phyloP scores from a whole-genome alignment of 169 alveolate genomes.

The Eimeria falciformis region DNA sequence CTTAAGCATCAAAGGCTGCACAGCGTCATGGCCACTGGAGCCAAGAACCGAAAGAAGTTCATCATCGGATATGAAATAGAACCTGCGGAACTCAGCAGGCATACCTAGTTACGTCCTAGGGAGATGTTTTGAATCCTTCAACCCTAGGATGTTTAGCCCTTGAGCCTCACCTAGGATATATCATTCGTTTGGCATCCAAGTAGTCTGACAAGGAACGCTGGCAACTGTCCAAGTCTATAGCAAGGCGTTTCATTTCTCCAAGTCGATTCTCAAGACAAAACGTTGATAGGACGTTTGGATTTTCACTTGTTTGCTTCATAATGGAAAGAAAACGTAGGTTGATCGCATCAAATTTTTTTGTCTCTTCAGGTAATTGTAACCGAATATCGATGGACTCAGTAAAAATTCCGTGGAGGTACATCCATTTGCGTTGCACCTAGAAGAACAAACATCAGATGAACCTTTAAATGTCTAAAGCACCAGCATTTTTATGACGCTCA shows the following conservation, averaged over 20 bases:
- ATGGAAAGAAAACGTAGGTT: constrained; percentile 90
- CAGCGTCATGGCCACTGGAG: constrained; percentile 91
- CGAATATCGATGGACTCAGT: constrained; percentile 95
- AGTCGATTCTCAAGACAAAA: constrained; percentile 91
- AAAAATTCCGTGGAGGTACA: constrained; percentile 95
- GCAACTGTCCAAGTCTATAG: constrained; percentile 92
- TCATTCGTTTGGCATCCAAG: constrained; percentile 93
- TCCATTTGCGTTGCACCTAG: constrained; percentile 91
- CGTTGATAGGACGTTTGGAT: constrained; percentile 87
- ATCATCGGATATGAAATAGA: constrained; percentile 95
- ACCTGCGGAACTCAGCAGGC: constrained; percentile 78
- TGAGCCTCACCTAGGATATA: constrained; percentile 85
- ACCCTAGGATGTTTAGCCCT: not conserved
- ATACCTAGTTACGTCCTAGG: not conserved
- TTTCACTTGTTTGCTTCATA: constrained; percentile 90
- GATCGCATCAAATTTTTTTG: constrained; percentile 92
- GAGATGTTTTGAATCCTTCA: not conserved
- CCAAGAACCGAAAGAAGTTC: constrained; percentile 95
- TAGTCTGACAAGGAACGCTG: constrained; percentile 93
- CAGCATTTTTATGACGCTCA: not conserved
- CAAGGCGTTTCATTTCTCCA: constrained; percentile 88
- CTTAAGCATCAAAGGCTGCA: constrained; percentile 95
- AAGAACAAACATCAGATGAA: not conserved
- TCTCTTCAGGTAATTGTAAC: constrained; percentile 94
- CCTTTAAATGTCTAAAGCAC: constrained; percentile 73